These are phyloP conservation scores for Isoetes taiwanensis DNA, from an alignment of 75 land plant species.

Conservation along the genomic window DNA sequence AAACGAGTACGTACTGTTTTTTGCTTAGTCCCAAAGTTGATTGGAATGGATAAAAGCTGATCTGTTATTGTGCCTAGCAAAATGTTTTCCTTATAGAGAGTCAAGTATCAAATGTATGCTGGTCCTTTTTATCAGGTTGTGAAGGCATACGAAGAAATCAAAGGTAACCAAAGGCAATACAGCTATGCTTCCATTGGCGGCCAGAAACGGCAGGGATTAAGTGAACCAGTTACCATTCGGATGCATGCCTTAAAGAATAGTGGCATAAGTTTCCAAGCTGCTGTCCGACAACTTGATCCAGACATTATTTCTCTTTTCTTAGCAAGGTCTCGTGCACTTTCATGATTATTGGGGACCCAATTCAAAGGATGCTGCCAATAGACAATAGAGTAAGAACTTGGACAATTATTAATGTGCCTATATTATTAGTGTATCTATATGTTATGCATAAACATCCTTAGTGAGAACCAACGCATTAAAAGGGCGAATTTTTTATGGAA, in stretches of 20 bases:
- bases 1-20: constrained; percentile 12
- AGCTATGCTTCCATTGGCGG: constrained; percentile 22
- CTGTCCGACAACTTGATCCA: constrained; percentile 19
- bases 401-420: too few relatives aligned
- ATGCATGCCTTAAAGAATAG: too few relatives aligned
- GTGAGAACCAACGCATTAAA: too few relatives aligned
- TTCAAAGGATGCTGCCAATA: too few relatives aligned
- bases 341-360: too few relatives aligned
- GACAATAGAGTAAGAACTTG: too few relatives aligned
- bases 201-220: constrained; percentile 12
- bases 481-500: too few relatives aligned
- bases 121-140: constrained; percentile 11
- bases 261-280: constrained; percentile 11
- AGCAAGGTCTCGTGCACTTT: constrained; percentile 15
- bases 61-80: neutral
- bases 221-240: constrained; percentile 17
- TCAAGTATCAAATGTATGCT: neutral
- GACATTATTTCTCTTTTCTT: constrained; percentile 20
- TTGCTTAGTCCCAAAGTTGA: neutral
- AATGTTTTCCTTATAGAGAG: neutral
- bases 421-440: too few relatives aligned
- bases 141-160: constrained; percentile 21
- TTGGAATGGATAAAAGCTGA: neutral
- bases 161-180: constrained; percentile 6
- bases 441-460: too few relatives aligned